These are phyloP conservation scores for Candida mesenterica DNA, from an alignment of 1,139 yeast species.

Conservation along the genomic window DNA sequence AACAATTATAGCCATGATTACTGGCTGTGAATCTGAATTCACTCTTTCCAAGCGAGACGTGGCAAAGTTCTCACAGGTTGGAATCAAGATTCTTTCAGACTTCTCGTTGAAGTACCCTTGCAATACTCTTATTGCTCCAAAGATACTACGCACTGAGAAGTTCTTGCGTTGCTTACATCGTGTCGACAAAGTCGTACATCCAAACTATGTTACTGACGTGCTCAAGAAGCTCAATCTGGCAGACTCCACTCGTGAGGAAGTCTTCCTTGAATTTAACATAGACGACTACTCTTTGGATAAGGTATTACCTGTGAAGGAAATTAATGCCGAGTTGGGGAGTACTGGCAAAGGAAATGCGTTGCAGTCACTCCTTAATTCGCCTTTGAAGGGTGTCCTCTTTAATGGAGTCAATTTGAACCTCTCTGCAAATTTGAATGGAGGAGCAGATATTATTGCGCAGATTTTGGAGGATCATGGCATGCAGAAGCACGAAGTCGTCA, in stretches of 20 bases:
- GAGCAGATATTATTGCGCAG: slow-evolving; percentile 55
- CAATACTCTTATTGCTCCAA: slow-evolving; percentile 71
- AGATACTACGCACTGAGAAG: slow-evolving; percentile 79
- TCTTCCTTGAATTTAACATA: slow-evolving; percentile 23
- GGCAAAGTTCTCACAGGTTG: slow-evolving; percentile 27
- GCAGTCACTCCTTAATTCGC: slow-evolving; percentile 20
- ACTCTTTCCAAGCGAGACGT: slow-evolving; percentile 35
- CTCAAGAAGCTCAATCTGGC: slow-evolving; percentile 21
- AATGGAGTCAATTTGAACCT: slow-evolving; percentile 51
- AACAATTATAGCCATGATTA: slow-evolving; percentile 48
- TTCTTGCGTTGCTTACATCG: slow-evolving; percentile 52
- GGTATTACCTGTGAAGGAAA: slow-evolving; percentile 24
- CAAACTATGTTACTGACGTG: slow-evolving; percentile 45
- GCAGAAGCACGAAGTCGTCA: slow-evolving; percentile 33
- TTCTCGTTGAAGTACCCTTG: slow-evolving; percentile 21
- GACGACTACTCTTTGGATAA: slow-evolving; percentile 39
- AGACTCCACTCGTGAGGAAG: slow-evolving; percentile 19
- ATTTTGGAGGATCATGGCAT: slow-evolving; percentile 69
- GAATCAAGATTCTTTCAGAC: slow-evolving; percentile 42
- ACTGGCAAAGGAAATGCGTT: slow-evolving; percentile 20
- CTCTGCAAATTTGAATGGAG: slow-evolving; percentile 66
- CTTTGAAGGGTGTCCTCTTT: slow-evolving; percentile 41
- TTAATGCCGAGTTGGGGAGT: slow-evolving; percentile 35
- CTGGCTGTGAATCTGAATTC: slow-evolving; percentile 60
- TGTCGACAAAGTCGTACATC: slow-evolving; percentile 44